Evolutionary conservation across 148 eudicot genomes (phyloP).

Genomic region (Heliosperma pusillum): DNA sequence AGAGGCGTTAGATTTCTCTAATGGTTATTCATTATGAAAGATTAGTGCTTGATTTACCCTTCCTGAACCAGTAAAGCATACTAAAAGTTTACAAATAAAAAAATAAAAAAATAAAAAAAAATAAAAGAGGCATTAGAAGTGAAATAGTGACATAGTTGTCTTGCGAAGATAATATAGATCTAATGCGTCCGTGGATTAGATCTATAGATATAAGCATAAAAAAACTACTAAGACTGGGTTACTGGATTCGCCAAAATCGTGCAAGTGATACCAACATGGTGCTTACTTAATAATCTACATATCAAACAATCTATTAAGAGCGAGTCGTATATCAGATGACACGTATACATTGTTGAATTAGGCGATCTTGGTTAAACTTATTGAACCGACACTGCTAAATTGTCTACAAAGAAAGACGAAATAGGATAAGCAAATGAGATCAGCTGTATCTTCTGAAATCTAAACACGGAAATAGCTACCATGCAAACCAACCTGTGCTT

Average conservation of each 20-base stretch:
- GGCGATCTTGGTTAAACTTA: not conserved
- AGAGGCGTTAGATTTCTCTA: not conserved
- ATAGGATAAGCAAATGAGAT: not conserved
- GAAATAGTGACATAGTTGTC: slow-evolving; percentile 2
- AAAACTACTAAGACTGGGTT: not conserved
- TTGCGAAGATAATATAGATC: not conserved
- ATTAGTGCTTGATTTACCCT: too few relatives aligned
- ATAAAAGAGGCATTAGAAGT: not conserved
- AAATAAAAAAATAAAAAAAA: too few relatives aligned
- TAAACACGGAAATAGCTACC: not conserved
- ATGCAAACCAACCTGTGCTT: slow-evolving; percentile 64
- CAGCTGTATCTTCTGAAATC: not conserved
- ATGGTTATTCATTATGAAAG: too few relatives aligned
- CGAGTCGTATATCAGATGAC: not conserved
- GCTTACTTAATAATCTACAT: too few relatives aligned
- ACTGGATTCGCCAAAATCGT: not conserved
- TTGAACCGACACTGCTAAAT: not conserved
- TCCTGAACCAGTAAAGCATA: too few relatives aligned
- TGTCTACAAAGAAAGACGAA: not conserved
- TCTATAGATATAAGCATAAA: not conserved
- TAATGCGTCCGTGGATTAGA: not conserved
- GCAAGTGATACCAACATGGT: too few relatives aligned
- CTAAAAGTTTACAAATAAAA: too few relatives aligned
- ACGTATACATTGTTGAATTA: not conserved
- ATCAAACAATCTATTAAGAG: not conserved